Evolutionary conservation across 2,329 filamentous ascomycete species (phyloP).

Genomic region (Parafenestella ontariensis): DNA sequence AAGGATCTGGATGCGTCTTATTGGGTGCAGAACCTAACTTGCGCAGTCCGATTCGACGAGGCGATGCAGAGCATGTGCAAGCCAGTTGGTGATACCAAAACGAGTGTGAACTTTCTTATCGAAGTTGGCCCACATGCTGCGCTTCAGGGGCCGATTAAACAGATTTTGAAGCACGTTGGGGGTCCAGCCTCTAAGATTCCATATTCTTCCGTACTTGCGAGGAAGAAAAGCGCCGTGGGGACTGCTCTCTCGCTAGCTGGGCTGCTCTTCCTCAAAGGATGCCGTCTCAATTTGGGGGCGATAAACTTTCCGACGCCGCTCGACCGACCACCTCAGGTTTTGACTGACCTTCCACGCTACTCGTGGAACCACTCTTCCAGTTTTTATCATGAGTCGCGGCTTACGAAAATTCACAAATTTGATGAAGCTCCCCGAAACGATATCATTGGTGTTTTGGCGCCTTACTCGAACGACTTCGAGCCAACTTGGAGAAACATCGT

Average conservation of each 20-base stretch:
- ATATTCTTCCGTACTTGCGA: constrained; percentile 22
- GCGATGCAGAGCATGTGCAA: constrained; percentile 19
- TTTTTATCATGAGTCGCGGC: constrained; percentile 26
- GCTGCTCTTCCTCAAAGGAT: constrained; percentile 18
- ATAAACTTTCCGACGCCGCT: constrained; percentile 32
- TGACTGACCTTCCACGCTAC: constrained; percentile 38
- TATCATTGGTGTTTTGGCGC: constrained; percentile 21
- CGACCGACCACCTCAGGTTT: constrained; percentile 24
- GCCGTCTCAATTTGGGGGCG: constrained; percentile 23
- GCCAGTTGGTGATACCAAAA: constrained; percentile 13
- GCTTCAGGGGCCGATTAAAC: constrained; percentile 32
- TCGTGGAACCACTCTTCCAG: constrained; percentile 39
- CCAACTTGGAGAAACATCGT: constrained; percentile 57
- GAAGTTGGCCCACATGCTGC: constrained; percentile 36
- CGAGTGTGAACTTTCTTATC: constrained; percentile 24
- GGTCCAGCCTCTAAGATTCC: constrained; percentile 21
- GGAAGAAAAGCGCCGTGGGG: constrained; percentile 32
- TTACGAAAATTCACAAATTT: constrained; percentile 13
- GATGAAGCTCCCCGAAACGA: constrained; percentile 32
- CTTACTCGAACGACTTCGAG: constrained; percentile 29
- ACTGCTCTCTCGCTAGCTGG: constrained; percentile 25
- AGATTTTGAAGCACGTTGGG: constrained; percentile 26
- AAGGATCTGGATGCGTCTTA: constrained; percentile 24
- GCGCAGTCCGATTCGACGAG: constrained; percentile 25
- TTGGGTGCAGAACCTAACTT: constrained; percentile 34